Conservation (phyloP, 2,329 filamentous ascomycete species). For the Fusarium buxicola region DNA sequence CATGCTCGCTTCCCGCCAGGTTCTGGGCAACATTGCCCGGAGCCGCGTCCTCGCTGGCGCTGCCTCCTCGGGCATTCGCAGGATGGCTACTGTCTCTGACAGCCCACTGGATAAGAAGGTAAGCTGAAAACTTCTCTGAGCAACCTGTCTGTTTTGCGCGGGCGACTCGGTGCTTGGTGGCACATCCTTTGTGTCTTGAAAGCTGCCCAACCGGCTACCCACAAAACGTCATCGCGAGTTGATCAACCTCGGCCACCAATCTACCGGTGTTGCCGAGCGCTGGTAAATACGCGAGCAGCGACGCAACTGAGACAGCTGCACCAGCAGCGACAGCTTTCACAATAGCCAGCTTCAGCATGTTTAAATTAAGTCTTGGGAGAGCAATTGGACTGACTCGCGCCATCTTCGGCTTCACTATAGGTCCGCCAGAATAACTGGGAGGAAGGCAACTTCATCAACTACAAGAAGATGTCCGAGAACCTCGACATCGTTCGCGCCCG, state of each 20-base stretch:
- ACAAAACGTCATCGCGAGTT: constrained; percentile 29
- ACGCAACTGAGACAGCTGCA: not conserved
- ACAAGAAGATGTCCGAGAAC: constrained; percentile 99
- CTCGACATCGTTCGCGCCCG: constrained; percentile 88
- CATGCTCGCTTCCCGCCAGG: constrained; percentile 79
- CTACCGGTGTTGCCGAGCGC: constrained; percentile 13
- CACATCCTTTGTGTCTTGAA: not conserved
- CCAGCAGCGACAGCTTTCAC: not conserved
- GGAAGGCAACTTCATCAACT: constrained; percentile 98
- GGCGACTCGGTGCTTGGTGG: not conserved
- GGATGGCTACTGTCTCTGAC: constrained; percentile 88
- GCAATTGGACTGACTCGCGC: constrained; percentile 30
- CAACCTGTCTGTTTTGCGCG: not conserved
- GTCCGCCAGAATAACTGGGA: constrained; percentile 98
- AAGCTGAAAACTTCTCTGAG: constrained; percentile 41
- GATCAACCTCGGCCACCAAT: constrained; percentile 19
- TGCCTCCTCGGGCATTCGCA: constrained; percentile 73
- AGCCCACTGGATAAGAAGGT: constrained; percentile 91
- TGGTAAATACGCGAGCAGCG: not conserved
- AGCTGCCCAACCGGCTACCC: not conserved
- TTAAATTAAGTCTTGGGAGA: not conserved
- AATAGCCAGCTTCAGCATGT: not conserved
- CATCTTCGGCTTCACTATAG: constrained; percentile 48
- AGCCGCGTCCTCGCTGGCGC: constrained; percentile 65
- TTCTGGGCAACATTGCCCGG: constrained; percentile 73